Evolutionary conservation across 2,329 filamentous ascomycete species (phyloP).

Genomic region (Aspergillus quadrilineatus): DNA sequence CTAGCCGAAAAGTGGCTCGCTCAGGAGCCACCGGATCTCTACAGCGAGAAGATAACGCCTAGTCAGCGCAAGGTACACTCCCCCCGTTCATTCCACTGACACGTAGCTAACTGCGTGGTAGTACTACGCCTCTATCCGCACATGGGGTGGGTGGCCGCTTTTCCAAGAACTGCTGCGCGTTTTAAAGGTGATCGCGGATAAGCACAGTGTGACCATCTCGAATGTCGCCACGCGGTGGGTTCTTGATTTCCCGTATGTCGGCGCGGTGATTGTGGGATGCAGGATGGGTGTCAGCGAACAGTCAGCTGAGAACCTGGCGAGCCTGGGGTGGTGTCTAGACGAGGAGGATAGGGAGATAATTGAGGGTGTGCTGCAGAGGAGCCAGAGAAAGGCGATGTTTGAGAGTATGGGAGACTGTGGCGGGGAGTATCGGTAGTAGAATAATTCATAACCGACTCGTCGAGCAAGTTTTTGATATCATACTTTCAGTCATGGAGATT

Average conservation of each 20-base stretch:
- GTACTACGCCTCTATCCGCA: conserved; percentile 4
- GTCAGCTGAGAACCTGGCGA: background rate
- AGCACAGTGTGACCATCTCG: background rate
- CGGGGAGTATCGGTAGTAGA: background rate
- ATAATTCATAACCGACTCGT: too few species aligned
- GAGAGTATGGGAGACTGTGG: conserved; percentile 2
- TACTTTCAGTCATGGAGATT: too few species aligned
- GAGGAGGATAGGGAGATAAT: background rate
- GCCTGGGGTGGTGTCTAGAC: background rate
- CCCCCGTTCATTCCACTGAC: too few species aligned
- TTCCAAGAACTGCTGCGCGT: background rate
- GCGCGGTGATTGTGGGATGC: background rate
- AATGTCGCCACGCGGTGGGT: conserved; percentile 3
- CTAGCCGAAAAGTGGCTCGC: background rate
- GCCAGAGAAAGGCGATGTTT: background rate
- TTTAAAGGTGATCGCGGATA: background rate
- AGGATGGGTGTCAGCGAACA: conserved; percentile 1
- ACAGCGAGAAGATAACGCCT: background rate
- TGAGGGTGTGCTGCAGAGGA: background rate
- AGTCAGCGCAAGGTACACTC: background rate
- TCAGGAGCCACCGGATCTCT: background rate
- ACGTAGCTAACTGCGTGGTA: background rate
- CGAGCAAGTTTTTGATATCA: too few species aligned
- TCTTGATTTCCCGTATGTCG: conserved; percentile 1
- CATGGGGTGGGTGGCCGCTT: background rate